phyloP scores from a whole-genome alignment of 805 yeast species.

The Candida tammaniensis region DNA sequence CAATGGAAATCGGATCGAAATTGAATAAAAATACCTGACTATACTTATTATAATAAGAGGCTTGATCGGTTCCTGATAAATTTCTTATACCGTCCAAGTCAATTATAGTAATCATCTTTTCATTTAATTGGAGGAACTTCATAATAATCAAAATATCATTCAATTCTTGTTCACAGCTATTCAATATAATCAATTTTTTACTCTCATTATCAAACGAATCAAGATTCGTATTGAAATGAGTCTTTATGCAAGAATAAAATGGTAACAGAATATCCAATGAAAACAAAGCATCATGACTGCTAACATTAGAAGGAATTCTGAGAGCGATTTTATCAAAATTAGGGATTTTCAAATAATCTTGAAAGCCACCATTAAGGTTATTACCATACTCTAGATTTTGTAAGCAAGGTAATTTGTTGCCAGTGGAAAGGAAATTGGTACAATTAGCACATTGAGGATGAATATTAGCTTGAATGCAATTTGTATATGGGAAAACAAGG shows the following conservation, averaged over 20 bases:
- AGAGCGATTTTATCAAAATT: constrained; percentile 20
- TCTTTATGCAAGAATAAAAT: constrained; percentile 25
- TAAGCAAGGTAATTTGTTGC: constrained; percentile 18
- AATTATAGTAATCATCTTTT: constrained; percentile 13
- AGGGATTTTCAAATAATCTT: constrained; percentile 33
- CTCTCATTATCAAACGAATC: constrained; percentile 3
- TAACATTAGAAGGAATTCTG: constrained; percentile 26
- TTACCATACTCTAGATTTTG: constrained; percentile 26
- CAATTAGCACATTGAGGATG: constrained; percentile 18
- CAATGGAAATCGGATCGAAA: constrained; percentile 13
- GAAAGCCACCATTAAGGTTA: constrained; percentile 39
- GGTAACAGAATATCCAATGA: constrained; percentile 34
- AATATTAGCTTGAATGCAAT: constrained; percentile 25
- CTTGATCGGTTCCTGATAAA: constrained; percentile 11
- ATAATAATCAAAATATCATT: constrained; percentile 37
- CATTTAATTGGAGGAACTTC: constrained; percentile 21
- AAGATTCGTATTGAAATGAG: constrained; percentile 1
- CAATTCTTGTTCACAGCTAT: constrained; percentile 26
- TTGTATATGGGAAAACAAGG: constrained; percentile 33
- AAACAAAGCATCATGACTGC: constrained; percentile 37
- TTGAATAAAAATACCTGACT: constrained; percentile 22
- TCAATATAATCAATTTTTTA: constrained; percentile 27
- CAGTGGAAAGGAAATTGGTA: constrained; percentile 4
- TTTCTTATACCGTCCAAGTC: constrained; percentile 12
- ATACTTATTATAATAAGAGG: constrained; percentile 12